These are phyloP conservation scores for Persicaria maculosa DNA, from an alignment of 148 eudicot species.

Conservation along the genomic window DNA sequence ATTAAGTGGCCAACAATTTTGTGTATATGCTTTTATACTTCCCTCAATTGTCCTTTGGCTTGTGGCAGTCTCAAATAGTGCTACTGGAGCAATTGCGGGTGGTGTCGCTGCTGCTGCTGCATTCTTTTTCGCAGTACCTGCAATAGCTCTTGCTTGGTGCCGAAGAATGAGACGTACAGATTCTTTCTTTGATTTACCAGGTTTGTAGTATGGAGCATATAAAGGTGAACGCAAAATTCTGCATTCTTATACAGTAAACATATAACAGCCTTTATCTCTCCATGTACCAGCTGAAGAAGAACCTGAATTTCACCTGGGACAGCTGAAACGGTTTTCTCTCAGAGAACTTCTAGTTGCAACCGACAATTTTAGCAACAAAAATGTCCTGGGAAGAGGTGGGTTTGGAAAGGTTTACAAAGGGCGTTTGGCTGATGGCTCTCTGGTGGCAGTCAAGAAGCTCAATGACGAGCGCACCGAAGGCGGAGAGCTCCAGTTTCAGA, in stretches of 20 bases:
- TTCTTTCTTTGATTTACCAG: constrained; percentile 49
- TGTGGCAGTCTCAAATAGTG: constrained; percentile 26
- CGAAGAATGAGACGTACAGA: constrained; percentile 39
- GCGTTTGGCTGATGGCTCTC: constrained; percentile 55
- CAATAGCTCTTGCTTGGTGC: constrained; percentile 39
- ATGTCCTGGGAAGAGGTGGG: constrained; percentile 89
- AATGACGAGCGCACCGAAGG: constrained; percentile 68
- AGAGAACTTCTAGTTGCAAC: constrained; percentile 80
- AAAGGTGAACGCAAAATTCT: not conserved
- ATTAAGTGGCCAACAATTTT: not conserved
- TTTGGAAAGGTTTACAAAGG: constrained; percentile 94
- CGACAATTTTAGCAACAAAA: constrained; percentile 65
- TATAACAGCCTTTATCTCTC: too few relatives aligned
- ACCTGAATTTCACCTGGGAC: constrained; percentile 66
- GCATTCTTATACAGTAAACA: not conserved
- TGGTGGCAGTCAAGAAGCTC: constrained; percentile 81
- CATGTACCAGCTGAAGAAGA: constrained; percentile 44
- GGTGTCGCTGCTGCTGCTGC: constrained; percentile 56
- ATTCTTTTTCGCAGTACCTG: constrained; percentile 45
- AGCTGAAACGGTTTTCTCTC: constrained; percentile 65
- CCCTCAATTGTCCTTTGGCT: not conserved
- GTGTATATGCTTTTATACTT: not conserved
- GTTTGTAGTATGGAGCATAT: constrained; percentile 17
- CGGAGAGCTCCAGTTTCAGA: constrained; percentile 79
- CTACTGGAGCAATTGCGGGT: constrained; percentile 52